Evolutionary conservation across 2,329 filamentous ascomycete genomes (phyloP), one percentile per base, ranked within the genome.

Genomic region (Phialophora expanda): DNA sequence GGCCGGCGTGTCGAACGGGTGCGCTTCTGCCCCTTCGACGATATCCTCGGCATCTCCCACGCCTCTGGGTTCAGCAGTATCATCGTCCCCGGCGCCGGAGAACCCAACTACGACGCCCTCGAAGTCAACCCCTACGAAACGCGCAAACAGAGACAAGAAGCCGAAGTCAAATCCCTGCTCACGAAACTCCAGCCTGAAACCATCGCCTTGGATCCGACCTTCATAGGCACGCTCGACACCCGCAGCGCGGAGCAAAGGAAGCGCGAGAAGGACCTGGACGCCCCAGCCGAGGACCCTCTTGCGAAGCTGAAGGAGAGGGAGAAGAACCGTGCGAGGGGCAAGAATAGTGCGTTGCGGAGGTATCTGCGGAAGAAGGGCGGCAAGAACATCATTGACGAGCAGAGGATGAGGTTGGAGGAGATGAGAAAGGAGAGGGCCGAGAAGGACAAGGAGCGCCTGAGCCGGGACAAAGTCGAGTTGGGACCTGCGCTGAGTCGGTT

Each of bases 101-200:
- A 99, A 78, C 89, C 95, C 76, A 98, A 98, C 85, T 97, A 91
- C 76, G 95, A 99, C 77, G 91, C 93, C 2, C 83, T 97, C 61
- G 95, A 99, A 78, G 84, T 89, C 73, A 99, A 99, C 82, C 95
- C 95, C 38, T 98, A 94, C 85, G 95, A 98, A 81, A 97, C 90
- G 61, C 85, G 84, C 74, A 96, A 95, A 80, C 93, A 98, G 81
- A 87, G 95, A 74, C 93, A 96, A 78, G 95, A 99, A 79, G 85
- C 86, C 58, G 95, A 99, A 79, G 93, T 99, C 77, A 92, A 91
- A 82, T 84, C 86, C 12, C 84, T 99, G 70, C 87, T 99, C 73
- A 96, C 96, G 84, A 99, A 99, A 82, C 84, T 99, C 56, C 88
- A 93, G 74, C 94, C 95, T 3, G 94, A 97, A 75, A 99, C 98